A percentile compares a stretch with the other conserved stretches of the same genome.
These are phyloP conservation scores for Didymosphaeria variabile DNA, from an alignment of 2,329 filamentous ascomycete genomes.

Conservation along the genomic window DNA sequence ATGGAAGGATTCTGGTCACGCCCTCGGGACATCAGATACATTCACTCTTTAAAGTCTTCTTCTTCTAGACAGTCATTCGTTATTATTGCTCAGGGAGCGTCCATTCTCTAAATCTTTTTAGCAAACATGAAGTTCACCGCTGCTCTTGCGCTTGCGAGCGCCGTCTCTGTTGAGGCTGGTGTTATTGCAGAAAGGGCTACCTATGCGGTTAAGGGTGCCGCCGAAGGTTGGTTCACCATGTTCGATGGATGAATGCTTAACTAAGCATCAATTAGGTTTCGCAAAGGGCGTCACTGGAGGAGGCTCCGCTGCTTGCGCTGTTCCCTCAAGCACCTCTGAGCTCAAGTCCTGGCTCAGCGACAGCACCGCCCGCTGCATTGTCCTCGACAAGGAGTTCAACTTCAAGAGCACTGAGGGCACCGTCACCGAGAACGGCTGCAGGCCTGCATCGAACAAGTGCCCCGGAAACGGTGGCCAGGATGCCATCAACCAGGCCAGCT, in stretches of 20 bases:
- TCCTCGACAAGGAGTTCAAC: conserved; percentile 65
- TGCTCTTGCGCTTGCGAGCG: conserved; percentile 27
- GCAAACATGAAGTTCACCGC: conserved; percentile 33
- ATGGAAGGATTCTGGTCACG: neutral
- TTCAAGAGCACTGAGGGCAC: conserved; percentile 66
- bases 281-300: conserved; percentile 68
- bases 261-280: conserved; percentile 38
- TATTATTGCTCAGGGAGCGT: conserved; percentile 12
- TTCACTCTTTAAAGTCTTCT: conserved; percentile 10
- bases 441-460: conserved; percentile 55
- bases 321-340: conserved; percentile 64
- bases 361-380: conserved; percentile 63
- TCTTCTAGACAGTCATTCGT: neutral
- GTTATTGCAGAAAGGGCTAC: conserved; percentile 29
- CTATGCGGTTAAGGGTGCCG: conserved; percentile 44
- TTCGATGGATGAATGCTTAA: neutral
- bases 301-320: conserved; percentile 62
- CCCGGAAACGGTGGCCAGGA: conserved; percentile 67
- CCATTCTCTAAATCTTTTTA: conserved; percentile 9
- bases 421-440: conserved; percentile 63
- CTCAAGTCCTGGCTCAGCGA: conserved; percentile 68
- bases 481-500: conserved; percentile 68
- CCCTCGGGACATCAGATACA: neutral
- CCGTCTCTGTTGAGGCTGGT: conserved; percentile 27
- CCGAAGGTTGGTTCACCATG: conserved; percentile 47